Evolutionary conservation across 2,329 filamentous ascomycete genomes (phyloP), one percentile per base, ranked within the genome.

Genomic region (Intubia oerlemansii): DNA sequence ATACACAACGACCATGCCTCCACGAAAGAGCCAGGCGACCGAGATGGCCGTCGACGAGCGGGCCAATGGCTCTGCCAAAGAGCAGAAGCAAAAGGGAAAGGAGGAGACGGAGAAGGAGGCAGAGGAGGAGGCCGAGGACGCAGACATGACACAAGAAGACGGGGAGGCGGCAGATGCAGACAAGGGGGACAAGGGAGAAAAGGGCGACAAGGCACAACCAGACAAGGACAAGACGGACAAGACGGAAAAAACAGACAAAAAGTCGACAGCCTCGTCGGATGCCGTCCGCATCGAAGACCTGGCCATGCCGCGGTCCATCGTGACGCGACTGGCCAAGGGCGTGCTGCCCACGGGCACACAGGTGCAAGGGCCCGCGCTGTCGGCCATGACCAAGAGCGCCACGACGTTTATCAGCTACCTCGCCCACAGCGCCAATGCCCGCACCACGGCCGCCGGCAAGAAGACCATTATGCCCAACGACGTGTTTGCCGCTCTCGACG

Each of bases 361-460:
- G 49, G 78, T 85, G 27, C 77, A 85, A 46, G 78, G 72, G 43
- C 81, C 82, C 52, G 79, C 79, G 24, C 65, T 84, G 31, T 52
- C 80, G 29, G 79, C 78, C 8, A 62, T 88, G 54, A 75, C 67
- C 39, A 84, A 84, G 52, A 77, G 75, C 48, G 74, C 79, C 7
- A 84, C 76, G 2, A 71, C 88, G 1, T 88, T 88, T 43, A 74
- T 88, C 40, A 85, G 68, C 51, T 79, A 84, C 47, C 56, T 88
- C 18, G 72, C 76, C 25, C 63, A 67, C 36, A 84, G 77, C 36
- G 74, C 79, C 25, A 81, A 80, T 41, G 73, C 80, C 40, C 60
- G 70, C 41, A 78, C 78, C 6, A 48, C 60, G 29, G 52, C 52
- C 27, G 59, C 62, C n/a, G 65, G 64, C 45, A 77, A 81, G 46